phyloP scores from a whole-genome alignment of 805 yeast species.

The Huiozyma naganishii region DNA sequence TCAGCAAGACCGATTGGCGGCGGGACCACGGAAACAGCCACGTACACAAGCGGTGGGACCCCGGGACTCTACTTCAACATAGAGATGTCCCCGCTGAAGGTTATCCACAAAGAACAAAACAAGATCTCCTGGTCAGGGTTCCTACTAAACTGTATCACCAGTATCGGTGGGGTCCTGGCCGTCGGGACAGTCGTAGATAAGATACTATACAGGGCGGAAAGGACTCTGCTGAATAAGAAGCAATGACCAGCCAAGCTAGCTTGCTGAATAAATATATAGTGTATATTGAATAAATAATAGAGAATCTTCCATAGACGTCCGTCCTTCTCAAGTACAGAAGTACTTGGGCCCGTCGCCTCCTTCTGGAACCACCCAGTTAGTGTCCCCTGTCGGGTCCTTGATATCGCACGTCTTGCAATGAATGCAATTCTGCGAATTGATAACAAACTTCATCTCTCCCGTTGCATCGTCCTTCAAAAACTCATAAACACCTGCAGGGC shows the following conservation, averaged over 20 bases:
- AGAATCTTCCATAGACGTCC: too few species aligned
- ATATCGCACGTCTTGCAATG: slow-evolving; percentile 98
- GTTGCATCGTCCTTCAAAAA: slow-evolving; percentile 53
- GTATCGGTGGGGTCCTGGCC: slow-evolving; percentile 90
- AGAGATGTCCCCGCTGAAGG: slow-evolving; percentile 88
- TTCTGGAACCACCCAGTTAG: slow-evolving; percentile 95
- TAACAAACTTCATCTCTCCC: slow-evolving; percentile 54
- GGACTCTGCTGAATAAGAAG: slow-evolving; percentile 36
- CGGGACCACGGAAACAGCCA: slow-evolving; percentile 85
- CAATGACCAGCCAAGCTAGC: neutral
- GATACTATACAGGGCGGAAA: slow-evolving; percentile 82
- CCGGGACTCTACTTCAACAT: slow-evolving; percentile 84
- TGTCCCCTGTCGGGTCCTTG: slow-evolving; percentile 90
- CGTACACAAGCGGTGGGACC: slow-evolving; percentile 78
- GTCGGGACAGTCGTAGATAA: slow-evolving; percentile 85
- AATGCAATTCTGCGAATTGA: slow-evolving; percentile 93
- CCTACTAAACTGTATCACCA: slow-evolving; percentile 71
- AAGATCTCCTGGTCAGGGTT: slow-evolving; percentile 72
- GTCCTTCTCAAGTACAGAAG: slow-evolving; percentile 24
- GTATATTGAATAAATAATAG: neutral
- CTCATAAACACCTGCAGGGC: slow-evolving; percentile 98
- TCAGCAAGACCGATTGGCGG: slow-evolving; percentile 83
- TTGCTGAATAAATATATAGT: neutral
- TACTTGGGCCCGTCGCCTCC: slow-evolving; percentile 99
- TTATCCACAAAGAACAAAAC: slow-evolving; percentile 67